Conservation (phyloP, 139 green algal genomes). For the Medakamo hakoo region DNA sequence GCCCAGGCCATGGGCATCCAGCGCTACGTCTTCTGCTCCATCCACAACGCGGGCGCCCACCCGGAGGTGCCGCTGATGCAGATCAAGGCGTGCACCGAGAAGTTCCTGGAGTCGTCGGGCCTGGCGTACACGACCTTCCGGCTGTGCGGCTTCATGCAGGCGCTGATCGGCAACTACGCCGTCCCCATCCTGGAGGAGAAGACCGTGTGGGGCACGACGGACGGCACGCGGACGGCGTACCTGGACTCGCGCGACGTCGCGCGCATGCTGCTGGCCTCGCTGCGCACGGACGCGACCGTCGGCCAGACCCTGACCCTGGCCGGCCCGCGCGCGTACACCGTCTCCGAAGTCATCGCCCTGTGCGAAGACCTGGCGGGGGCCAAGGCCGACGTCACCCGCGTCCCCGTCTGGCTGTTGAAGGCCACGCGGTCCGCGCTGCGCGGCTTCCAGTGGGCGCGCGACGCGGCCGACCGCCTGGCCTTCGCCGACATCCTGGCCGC, state of each 20-base stretch:
- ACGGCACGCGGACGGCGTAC: conserved; percentile 85
- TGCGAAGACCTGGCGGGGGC: conserved; percentile 76
- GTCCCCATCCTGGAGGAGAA: conserved; percentile 96
- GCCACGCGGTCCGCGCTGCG: conserved; percentile 53
- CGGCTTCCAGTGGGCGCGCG: conserved; percentile 76
- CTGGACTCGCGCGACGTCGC: conserved; percentile 83
- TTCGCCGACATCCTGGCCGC: conserved; percentile 80
- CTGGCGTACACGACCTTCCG: conserved; percentile 88
- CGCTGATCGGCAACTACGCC: conserved; percentile 95
- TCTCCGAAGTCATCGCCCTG: conserved; percentile 76
- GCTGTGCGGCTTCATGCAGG: conserved; percentile 95
- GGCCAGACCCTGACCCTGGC: conserved; percentile 72
- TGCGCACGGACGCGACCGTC: conserved; percentile 43
- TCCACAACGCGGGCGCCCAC: conserved; percentile 90
- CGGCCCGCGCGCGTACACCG: conserved; percentile 79
- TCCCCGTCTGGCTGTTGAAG: conserved; percentile 81
- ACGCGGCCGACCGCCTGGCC: conserved; percentile 85
- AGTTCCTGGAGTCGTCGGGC: conserved; percentile 62
- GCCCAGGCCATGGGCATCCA: conserved; percentile 95
- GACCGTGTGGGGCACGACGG: conserved; percentile 89
- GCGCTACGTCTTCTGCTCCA: conserved; percentile 94
- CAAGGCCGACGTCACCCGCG: conserved; percentile 61
- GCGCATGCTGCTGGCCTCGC: conserved; percentile 63
- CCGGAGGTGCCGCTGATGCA: conserved; percentile 83
- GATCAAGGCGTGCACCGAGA: conserved; percentile 86